Base-by-base conservation (phyloP, 2,329 filamentous ascomycete genomes). In the Fusarium sp. region DNA sequence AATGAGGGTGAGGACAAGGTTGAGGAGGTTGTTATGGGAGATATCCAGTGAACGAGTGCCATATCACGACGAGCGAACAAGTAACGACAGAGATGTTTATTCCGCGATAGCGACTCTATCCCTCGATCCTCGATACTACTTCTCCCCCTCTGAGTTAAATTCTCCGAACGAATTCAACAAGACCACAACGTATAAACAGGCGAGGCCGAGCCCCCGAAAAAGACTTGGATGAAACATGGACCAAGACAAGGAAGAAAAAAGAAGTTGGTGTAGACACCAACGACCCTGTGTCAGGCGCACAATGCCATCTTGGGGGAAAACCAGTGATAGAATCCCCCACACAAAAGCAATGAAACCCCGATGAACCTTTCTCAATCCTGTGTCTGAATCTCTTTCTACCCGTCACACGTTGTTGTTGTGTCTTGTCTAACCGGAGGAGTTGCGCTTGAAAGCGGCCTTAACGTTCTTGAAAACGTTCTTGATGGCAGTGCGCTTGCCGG, bases 11-110 rank as follows among this genome's bases (percentile, higher is more conserved):
- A 55, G 7, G 57, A 69, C 29, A 66, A 67, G 53, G 61, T 54
- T 4, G 56, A 76, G 57, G 75, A 78, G 71, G 75, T 73, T 34
- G 73, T 64, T 18, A 76, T 75, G 74, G 72, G 70, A 16, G 73
- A 74, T 46, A 76, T 76, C 10, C 62, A 76, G 64, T 77, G 42
- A 72, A 33, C 25, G 9, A 14, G 14, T 46, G 11, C 29, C 16
- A 18, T 56, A 13, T 10, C 33, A 44, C 16, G 36, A 51, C 50
- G 14, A 55, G 56, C 38, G 27, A 40, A 31, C 54, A 42, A 58
- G 53, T 9, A 23, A 20, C 27, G 31, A 40, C 46, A 33, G 29
- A 44, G 58, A 38, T 18, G 23, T 49, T 27, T 14, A 16, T 36
- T 59, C 11, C 33, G n/a, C 44, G 14, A 59, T 6, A 7, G 18